Conservation (phyloP, 2,329 filamentous ascomycete genomes). For the Alternaria burnsii region DNA sequence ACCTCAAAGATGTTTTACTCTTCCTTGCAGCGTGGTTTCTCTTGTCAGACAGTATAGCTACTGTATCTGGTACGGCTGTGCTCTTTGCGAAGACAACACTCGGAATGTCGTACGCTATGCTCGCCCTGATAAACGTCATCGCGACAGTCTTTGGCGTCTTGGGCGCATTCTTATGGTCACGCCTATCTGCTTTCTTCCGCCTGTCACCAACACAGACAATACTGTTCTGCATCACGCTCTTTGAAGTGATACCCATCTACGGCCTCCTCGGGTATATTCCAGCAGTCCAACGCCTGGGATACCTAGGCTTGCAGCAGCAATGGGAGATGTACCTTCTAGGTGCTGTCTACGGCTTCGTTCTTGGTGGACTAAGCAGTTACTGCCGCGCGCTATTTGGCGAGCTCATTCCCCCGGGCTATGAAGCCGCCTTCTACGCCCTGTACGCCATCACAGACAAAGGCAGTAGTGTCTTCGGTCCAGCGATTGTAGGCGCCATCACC, state of each 20-base stretch:
- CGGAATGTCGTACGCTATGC: slow-evolving; percentile 84
- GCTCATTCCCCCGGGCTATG: slow-evolving; percentile 90
- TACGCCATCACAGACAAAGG: slow-evolving; percentile 99
- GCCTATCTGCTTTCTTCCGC: slow-evolving; percentile 73
- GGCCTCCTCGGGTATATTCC: slow-evolving; percentile 89
- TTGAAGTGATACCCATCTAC: slow-evolving; percentile 92
- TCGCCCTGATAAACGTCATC: slow-evolving; percentile 94
- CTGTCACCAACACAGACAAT: slow-evolving; percentile 87
- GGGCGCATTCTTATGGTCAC: slow-evolving; percentile 90
- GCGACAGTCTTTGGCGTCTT: slow-evolving; percentile 83
- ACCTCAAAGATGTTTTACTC: slow-evolving; percentile 75
- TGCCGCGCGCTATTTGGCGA: slow-evolving; percentile 93
- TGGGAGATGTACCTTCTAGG: slow-evolving; percentile 98
- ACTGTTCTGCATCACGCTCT: slow-evolving; percentile 86
- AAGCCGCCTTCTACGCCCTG: slow-evolving; percentile 94
- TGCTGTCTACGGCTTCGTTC: slow-evolving; percentile 88
- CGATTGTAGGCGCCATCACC: slow-evolving; percentile 92
- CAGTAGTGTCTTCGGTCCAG: slow-evolving; percentile 90
- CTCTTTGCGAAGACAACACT: slow-evolving; percentile 94
- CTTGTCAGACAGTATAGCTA: slow-evolving; percentile 91
- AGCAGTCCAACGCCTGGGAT: slow-evolving; percentile 75
- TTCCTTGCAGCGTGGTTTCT: slow-evolving; percentile 94
- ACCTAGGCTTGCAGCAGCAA: slow-evolving; percentile 85
- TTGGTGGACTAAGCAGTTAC: slow-evolving; percentile 91
- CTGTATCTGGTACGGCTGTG: slow-evolving; percentile 91